phyloP scores from a whole-genome alignment of 2,329 filamentous ascomycete species.

The Truncatella angustata region DNA sequence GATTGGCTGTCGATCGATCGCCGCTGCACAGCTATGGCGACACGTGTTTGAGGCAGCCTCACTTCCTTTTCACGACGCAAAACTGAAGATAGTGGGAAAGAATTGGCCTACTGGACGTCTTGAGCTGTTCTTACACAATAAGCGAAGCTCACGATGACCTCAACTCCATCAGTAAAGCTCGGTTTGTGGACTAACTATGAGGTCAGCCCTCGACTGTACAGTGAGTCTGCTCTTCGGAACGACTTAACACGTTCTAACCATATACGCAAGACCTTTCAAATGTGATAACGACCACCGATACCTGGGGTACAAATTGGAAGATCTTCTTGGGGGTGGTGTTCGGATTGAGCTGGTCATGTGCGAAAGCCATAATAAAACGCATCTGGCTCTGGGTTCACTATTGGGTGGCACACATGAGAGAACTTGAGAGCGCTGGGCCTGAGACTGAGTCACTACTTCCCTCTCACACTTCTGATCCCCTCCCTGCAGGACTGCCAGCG shows the following conservation, averaged over 20 bases:
- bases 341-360: not conserved
- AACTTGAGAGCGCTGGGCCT: not conserved
- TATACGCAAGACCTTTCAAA: not conserved
- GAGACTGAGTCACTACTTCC: not conserved
- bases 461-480: too few relatives aligned
- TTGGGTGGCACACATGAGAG: not conserved
- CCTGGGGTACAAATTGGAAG: not conserved
- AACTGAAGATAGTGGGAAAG: not conserved
- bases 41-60: too few relatives aligned
- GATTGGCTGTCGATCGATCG: too few relatives aligned
- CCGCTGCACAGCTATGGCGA: too few relatives aligned
- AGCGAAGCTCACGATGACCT: not conserved
- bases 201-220: not conserved
- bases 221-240: not conserved
- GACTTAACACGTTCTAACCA: not conserved
- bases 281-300: not conserved
- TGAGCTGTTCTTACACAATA: not conserved
- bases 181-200: not conserved
- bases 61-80: not conserved
- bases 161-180: not conserved
- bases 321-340: not conserved
- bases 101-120: not conserved
- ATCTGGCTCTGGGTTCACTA: not conserved
- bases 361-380: not conserved
- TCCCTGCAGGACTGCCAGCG: too few relatives aligned